Evolutionary conservation across 805 yeast species (phyloP), one percentile per base, ranked within the genome.

Genomic region (Candida nonsorbophila): DNA sequence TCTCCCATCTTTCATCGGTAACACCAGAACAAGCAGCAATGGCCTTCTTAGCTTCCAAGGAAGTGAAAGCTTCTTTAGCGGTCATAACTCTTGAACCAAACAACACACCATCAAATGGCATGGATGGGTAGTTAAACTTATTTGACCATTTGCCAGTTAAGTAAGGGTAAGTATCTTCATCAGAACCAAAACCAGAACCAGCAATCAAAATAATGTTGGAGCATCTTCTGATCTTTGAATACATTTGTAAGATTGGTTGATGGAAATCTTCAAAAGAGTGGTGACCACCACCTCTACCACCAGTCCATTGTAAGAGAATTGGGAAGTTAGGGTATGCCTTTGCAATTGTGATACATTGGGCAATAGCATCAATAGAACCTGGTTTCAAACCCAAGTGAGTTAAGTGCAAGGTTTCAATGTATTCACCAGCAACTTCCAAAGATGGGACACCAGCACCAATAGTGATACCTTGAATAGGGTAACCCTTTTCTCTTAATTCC

Each of bases 271-370:
- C 99, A 53, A 79, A 92, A 28, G 97, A 90, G 63, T 92, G 99
- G 61, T 92, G 99, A 54, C 99, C 99, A 75, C 99, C 99, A 69
- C 97, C 99, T 75, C 99, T 88, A 62, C 99, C 99, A 74, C 97
- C 98, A 36, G 99, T 92, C 99, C 99, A 92, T 71, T 92, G 98
- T 48, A 92, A 67, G 32, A 92, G 90, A 51, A 92, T 86, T 41
- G 98, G 99, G 88, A 92, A 92, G 40, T 59, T 67, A 44, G 98
- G 98, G 65, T 88, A 94, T 28, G 94, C 88, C 54, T 84, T 85
- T 32, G 99, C 98, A 53, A 92, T 92, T 38, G 81, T 65, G 47
- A 92, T 79, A 44, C 79, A 84, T 58, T 84, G 90, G 42, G 78
- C 70, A 51, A 92, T 86, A 24, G 97, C 82, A 46, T 92, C 98